Evolutionary conservation across 1,139 yeast genomes (phyloP), one percentile per base, ranked within the genome.

Genomic region (Geotrichum cucujoidarum): DNA sequence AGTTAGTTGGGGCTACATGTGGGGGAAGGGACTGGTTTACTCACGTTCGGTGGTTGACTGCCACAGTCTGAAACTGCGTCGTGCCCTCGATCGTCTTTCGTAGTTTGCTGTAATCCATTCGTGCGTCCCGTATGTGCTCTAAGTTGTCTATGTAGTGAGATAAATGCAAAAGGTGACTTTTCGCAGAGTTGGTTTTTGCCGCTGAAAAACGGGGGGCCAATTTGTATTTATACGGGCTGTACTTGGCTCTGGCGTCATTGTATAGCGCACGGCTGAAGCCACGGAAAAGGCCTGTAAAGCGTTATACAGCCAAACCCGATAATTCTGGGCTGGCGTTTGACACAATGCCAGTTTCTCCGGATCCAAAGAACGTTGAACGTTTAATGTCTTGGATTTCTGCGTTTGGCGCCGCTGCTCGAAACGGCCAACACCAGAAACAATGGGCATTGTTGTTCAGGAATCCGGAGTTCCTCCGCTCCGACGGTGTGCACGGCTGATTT

Each of bases 41-140:
- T 45, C 55, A 63, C 60, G 73, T 71, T 43, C 69, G 41, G 49
- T 69, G 73, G 51, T 69, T 69, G n/a, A 69, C 73, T 3, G 70
- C 60, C 1, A 69, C 72, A 3, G 67, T 55, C 39, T 60, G 60
- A 27, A 53, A 57, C 21, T 52, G 48, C 4, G 55, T 51, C 4
- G 52, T 38, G 30, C 30, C 43, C 24, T 48, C 49, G 14, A 48
- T 41, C 2, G 43, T 32, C 13, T 45, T 44, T 25, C 63, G 55
- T 18, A 61, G 53, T 29, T 51, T 51, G n/a, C 50, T 41, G 45
- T 61, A 61, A 48, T 61, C 63, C 64, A 62, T 61, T 13, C 7
- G 10, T 36, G 10, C 16, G n/a, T n/a, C n/a, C n/a, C n/a, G 7
- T 8, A 13, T 25, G 13, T 25, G 7, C 13, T 8, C 13, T 25